Evolutionary conservation across 345 rosid species (phyloP), one percentile per base, ranked within the genome.

Genomic region (Balakata baccata): DNA sequence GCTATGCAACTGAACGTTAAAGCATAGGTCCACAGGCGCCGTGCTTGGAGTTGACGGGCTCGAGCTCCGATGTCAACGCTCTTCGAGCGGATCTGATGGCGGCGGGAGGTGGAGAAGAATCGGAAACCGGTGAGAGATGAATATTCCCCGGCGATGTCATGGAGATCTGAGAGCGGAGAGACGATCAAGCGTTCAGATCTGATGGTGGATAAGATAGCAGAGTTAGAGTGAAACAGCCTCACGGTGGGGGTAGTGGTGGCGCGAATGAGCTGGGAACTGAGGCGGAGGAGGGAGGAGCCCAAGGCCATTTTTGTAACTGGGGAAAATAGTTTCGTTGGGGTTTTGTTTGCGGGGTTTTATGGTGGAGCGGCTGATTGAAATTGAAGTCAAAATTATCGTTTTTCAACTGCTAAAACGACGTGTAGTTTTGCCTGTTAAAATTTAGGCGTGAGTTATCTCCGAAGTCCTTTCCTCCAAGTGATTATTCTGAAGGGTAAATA

Each of bases 1-100:
- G 97, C 97, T 71, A 89, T 75, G 87, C 91, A 88, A 78, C 96
- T 87, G 87, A 95, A 95, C 22, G 98, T 85, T 17, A 95, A 75
- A 2, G 94, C 97, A 81, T 92, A 95, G 37, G 96, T 86, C 97
- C 98, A 91, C 12, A 95, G 82, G 20, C 99, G 93, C 67, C 96
- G 96, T 71, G 83, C 86, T 84, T 95, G 98, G 78, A 92, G 88
- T 82, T 91, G 97, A 41, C 99, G 90, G 14, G 99, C 97, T 45
- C 86, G 85, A 17, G 91, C 88, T 14, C 92, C 97, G 66, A 92
- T 89, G 75, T 95, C 99, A 3, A 92, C 81, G 25, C 81, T 76
- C 65, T 91, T 91, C 5, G 89, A 72, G 3, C 91, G 86, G 39
- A 78, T 47, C 4, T 98, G 96, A 37, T 53, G 60, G 61, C 96